Evolutionary conservation across 139 green algal species (phyloP), one percentile per base, ranked within the genome.

Genomic region (Chlamydomonas eustigma): DNA sequence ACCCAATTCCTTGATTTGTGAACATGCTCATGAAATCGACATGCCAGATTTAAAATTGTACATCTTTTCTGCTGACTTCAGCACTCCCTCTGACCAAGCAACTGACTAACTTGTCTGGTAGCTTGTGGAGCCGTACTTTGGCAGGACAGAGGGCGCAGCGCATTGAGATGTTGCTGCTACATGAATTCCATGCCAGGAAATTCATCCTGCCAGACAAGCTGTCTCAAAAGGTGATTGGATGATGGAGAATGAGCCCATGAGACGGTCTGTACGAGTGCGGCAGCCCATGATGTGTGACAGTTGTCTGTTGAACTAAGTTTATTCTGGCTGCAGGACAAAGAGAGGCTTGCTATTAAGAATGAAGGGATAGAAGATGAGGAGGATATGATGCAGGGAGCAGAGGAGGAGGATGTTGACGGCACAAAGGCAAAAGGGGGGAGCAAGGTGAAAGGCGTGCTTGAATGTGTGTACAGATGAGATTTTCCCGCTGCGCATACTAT

Each of bases 111-210:
- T 35, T 74, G 66, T 74, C 66, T 4, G 66, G 66, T 39, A 65
- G 37, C 69, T 39, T 76, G 69, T 76, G 69, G 69, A n/a, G 24
- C 34, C 69, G 69, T 18, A 64, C 69, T 4, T 39, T 76, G 24
- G 37, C 37, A 3, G 69, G 69, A 5, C 37, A 64, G 66, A 88
- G 95, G 24, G 95, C 96, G 24, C 90, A 96, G 87, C 92, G 96
- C 78, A 99, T 98, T 36, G 96, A 99, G 88, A 97, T 93, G 85
- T 91, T 99, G 67, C 90, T 99, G 77, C 90, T 98, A 74, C 96
- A 99, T 78, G 96, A 99, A 87, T 99, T 99, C 84, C 92, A 99
- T 73, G 72, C 67, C 1, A 89, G 92, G 76, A 99, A 99, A 84
- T 98, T 95, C 82, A 85, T 99, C 51, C 81, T 97, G 74, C 96